Conservation (phyloP, 306 rosid genomes). For the Begonia peltatifolia region DNA sequence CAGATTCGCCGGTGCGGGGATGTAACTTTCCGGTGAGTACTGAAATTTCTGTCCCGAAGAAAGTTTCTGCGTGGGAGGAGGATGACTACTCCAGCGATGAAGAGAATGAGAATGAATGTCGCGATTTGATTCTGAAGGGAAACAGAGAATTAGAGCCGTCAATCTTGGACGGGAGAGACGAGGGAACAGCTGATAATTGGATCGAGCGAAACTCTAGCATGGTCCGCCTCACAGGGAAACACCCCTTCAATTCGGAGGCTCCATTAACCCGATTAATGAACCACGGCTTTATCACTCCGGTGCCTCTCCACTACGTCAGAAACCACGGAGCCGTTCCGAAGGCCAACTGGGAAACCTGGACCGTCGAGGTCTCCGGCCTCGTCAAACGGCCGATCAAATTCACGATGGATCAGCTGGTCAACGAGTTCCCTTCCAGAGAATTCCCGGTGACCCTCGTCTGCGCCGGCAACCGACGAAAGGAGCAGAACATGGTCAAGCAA, state of each 20-base stretch:
- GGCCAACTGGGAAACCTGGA: constrained; percentile 50
- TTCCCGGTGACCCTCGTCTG: constrained; percentile 50
- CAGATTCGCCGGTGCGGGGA: constrained; percentile 18
- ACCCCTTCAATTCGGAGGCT: constrained; percentile 61
- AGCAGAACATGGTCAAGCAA: constrained; percentile 66
- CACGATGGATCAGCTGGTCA: constrained; percentile 47
- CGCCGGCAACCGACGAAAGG: constrained; percentile 69
- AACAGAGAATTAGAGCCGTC: constrained; percentile 37
- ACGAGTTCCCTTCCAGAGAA: constrained; percentile 36
- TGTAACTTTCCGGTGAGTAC: constrained; percentile 3
- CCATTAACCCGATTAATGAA: constrained; percentile 56
- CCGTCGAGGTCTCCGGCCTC: constrained; percentile 52
- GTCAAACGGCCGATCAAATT: constrained; percentile 34
- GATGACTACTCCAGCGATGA: constrained; percentile 31
- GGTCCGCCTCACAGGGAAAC: constrained; percentile 72
- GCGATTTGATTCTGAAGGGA: constrained; percentile 20
- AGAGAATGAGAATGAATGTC: constrained; percentile 6
- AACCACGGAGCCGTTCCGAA: constrained; percentile 60
- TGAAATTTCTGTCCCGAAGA: constrained; percentile 4
- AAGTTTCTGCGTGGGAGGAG: background rate
- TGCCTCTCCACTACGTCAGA: constrained; percentile 67
- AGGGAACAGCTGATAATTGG: constrained; percentile 62
- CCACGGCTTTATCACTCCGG: constrained; percentile 78
- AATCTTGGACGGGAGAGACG: constrained; percentile 39
- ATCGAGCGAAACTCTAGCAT: constrained; percentile 42